These are phyloP conservation scores for Beauveria asiatica DNA, from an alignment of 2,329 filamentous ascomycete species.

Conservation along the genomic window DNA sequence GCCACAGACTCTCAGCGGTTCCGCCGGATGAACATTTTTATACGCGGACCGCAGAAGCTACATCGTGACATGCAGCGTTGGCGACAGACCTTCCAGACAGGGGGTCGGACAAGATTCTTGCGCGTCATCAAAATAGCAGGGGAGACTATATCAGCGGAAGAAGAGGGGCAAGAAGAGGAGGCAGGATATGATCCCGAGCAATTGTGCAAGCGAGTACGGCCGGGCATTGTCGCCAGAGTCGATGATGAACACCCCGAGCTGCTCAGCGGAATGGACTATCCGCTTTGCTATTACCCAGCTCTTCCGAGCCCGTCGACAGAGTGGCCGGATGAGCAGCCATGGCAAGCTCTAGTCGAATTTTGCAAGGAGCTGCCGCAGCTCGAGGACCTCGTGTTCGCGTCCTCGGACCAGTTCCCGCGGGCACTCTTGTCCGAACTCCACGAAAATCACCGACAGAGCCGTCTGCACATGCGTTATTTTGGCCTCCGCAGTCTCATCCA, in stretches of 20 bases:
- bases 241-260: background rate
- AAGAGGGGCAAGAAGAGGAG: background rate
- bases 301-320: background rate
- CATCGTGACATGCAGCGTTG: background rate
- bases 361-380: background rate
- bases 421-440: background rate
- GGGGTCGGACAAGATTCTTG: background rate
- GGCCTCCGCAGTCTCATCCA: background rate
- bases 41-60: constrained; percentile 3
- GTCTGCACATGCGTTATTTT: constrained; percentile 5
- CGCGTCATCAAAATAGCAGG: constrained; percentile 4
- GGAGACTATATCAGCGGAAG: background rate
- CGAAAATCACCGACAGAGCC: background rate
- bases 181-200: background rate
- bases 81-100: background rate
- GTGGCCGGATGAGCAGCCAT: constrained; percentile 3
- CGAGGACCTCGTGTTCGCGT: constrained; percentile 1
- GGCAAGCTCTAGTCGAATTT: background rate
- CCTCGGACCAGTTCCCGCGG: background rate
- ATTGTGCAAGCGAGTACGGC: too few relatives aligned
- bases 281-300: background rate
- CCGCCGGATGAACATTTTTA: background rate
- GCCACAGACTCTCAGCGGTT: background rate
- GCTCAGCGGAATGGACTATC: constrained; percentile 5
- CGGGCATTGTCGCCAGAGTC: too few relatives aligned